These are phyloP conservation scores for Lachnum nothofagi DNA, from an alignment of 2,329 filamentous ascomycete genomes.

Conservation along the genomic window DNA sequence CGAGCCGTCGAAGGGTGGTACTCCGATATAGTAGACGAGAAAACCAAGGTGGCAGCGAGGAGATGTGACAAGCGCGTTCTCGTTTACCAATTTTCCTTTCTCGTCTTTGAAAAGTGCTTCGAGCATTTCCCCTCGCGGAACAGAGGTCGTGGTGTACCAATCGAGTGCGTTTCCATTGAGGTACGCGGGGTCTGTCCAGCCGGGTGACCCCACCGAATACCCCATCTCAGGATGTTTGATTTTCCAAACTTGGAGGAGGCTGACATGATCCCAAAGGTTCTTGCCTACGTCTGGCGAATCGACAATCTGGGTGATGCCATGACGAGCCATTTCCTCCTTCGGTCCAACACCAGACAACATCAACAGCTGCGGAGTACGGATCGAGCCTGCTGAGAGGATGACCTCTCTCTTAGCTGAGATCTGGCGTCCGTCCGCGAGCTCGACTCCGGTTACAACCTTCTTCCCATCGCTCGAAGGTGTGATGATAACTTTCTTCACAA, in stretches of 20 bases:
- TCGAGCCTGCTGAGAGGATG: conserved; percentile 43
- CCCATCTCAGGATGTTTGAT: neutral
- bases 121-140: neutral
- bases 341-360: conserved; percentile 34
- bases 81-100: neutral
- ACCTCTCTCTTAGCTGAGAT: conserved; percentile 1
- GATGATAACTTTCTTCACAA: neutral
- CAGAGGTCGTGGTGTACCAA: neutral
- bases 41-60: neutral
- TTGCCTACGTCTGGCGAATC: conserved; percentile 43
- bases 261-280: conserved; percentile 40
- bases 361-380: conserved; percentile 44
- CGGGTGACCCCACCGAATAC: neutral
- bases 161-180: neutral
- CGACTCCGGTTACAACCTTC: neutral
- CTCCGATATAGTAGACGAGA: neutral
- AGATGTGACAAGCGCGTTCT: neutral
- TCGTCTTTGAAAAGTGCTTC: neutral
- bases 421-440: neutral
- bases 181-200: neutral
- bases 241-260: neutral
- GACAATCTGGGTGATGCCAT: conserved; percentile 36
- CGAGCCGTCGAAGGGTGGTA: conserved; percentile 5
- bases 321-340: conserved; percentile 36
- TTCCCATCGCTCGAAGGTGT: neutral